Evolutionary conservation across 441 rosid species (phyloP), one percentile per base, ranked within the genome.

Genomic region (Euphorbia celastroides): DNA sequence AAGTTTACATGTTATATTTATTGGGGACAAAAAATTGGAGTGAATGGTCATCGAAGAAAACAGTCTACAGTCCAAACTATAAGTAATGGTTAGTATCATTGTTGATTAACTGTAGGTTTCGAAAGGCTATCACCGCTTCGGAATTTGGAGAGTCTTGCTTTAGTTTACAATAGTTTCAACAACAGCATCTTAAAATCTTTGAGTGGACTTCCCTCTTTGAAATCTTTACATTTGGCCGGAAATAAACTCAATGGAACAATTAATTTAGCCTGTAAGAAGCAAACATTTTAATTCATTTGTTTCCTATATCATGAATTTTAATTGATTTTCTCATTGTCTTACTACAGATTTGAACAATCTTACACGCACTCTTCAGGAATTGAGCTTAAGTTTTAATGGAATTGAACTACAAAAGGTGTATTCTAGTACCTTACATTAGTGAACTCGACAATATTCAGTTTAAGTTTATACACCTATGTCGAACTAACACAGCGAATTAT

Each of bases 111-210:
- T 50, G 23, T 20, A 62, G 66, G 66, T 44, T 42, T 62, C 26
- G 55, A 62, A 17, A 62, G 55, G 9, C 22, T 62, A 14, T 62
- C 54, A 23, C 14, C 12, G 0, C 65, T 42, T 16, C 48, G 2
- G 5, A 64, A 65, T 23, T 14, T 76, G 32, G 22, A 64, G n/a
- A 20, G 5, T 2, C 60, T 72, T 44, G n/a, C 26, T 28, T 46
- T 70, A 58, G 0, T 27, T 16, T 16, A 0, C 0, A 73, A 59
- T 50, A 7, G 2, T 7, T 52, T 70, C 41, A 52, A 56, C 65
- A 44, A 44, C 50, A 44, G n/a, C n/a, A 44, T 44, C 50, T 44
- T 44, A 44, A 2, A 11, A 31, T 72, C 57, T 38, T 27, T 70
- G 0, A 38, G 17, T 6, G 62, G 56, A 6, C 52, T 70, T 51